Evolutionary conservation across 225 moss, liverwort and hornwort genomes (phyloP).

Genomic region (Sphagnum contortum): DNA sequence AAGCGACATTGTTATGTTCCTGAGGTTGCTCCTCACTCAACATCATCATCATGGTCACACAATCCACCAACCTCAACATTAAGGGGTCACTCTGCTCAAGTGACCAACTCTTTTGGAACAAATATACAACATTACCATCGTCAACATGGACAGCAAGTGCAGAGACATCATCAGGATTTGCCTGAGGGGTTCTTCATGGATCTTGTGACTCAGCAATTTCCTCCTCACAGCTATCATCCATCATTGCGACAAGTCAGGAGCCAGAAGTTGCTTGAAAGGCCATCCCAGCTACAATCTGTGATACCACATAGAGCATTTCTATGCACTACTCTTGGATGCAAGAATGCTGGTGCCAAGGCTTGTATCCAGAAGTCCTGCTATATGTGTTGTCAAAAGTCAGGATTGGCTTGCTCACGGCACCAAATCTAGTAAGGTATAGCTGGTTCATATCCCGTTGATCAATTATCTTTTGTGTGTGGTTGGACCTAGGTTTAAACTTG

Average conservation of each 20-base stretch:
- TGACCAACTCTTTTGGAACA: neutral
- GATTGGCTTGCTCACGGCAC: neutral
- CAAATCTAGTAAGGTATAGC: neutral
- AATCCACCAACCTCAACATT: no score
- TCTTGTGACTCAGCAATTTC: neutral
- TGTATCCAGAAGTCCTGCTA: conserved; percentile 2
- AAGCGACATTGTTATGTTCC: no score
- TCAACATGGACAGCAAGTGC: no score
- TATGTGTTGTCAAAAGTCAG: neutral
- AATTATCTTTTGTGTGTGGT: no score
- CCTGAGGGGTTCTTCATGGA: neutral
- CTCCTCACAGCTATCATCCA: neutral
- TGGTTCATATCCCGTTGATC: no score
- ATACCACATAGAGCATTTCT: neutral
- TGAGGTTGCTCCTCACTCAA: no score
- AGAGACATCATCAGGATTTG: no score
- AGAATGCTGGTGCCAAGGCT: neutral
- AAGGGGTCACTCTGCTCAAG: neutral
- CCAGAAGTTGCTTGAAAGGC: neutral
- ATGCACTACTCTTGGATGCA: neutral
- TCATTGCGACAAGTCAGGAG: neutral
- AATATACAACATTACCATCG: no score
- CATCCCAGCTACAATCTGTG: neutral
- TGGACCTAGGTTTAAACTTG: no score
- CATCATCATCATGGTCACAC: no score